A percentile compares a stretch with the other conserved stretches of the same genome.
Evolutionary conservation across 148 eudicot species (phyloP).

Genomic region (Vaccinium corymbosum): DNA sequence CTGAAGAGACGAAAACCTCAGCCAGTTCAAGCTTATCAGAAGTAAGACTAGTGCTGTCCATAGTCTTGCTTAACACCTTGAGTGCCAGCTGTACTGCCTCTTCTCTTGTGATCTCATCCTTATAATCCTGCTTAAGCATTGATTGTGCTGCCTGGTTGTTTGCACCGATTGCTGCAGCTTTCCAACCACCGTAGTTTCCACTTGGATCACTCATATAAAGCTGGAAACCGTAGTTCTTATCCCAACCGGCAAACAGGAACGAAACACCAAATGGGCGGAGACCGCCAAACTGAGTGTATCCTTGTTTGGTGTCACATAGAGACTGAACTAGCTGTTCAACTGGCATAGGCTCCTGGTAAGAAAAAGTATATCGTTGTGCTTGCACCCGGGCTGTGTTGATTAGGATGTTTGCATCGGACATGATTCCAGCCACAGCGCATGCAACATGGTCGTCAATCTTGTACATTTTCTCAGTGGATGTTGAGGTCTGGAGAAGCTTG

Average conservation of each 20-base stretch:
- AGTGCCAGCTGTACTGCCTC: conserved; percentile 84
- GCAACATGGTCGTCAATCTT: conserved; percentile 93
- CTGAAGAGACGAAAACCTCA: conserved; percentile 66
- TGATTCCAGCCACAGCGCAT: conserved; percentile 91
- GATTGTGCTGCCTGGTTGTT: conserved; percentile 96
- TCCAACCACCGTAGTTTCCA: conserved; percentile 93
- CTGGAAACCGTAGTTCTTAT: conserved; percentile 76
- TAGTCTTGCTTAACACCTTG: conserved; percentile 93
- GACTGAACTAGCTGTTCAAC: conserved; percentile 94
- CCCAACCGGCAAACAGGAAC: conserved; percentile 87
- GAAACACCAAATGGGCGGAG: conserved; percentile 94
- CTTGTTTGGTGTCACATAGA: conserved; percentile 83
- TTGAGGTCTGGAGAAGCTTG: conserved; percentile 82
- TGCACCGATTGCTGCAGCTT: conserved; percentile 84
- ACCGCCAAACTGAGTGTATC: conserved; percentile 94
- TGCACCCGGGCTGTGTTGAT: conserved; percentile 86
- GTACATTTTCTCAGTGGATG: conserved; percentile 85
- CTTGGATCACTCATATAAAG: conserved; percentile 92
- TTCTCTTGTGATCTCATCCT: conserved; percentile 82
- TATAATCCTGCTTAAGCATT: conserved; percentile 96
- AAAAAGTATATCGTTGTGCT: conserved; percentile 70
- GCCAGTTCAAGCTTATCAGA: conserved; percentile 92
- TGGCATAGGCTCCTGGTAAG: conserved; percentile 87
- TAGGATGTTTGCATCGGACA: conserved; percentile 94
- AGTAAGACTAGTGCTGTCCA: conserved; percentile 95